phyloP scores from a whole-genome alignment of 352 stramenopile species.

The Pythium sp. region DNA sequence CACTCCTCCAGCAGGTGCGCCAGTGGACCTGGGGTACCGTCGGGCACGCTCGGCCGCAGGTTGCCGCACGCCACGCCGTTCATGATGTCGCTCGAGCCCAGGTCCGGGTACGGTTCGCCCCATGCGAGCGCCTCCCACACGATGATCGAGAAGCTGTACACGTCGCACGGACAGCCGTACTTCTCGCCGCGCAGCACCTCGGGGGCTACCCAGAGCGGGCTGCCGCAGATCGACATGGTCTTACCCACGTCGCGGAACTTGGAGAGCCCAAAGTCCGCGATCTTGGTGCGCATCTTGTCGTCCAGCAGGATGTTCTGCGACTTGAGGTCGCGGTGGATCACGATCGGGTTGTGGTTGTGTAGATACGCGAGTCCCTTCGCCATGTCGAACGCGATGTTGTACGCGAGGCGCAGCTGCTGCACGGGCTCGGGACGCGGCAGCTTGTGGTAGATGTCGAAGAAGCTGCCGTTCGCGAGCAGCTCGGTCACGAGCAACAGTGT shows the following conservation, averaged over 20 bases:
- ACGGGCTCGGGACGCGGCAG: slow-evolving; percentile 44
- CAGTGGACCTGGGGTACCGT: slow-evolving; percentile 53
- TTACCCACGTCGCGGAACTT: slow-evolving; percentile 87
- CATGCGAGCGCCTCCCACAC: slow-evolving; percentile 83
- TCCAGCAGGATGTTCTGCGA: slow-evolving; percentile 80
- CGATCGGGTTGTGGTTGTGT: slow-evolving; percentile 95
- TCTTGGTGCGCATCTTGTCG: slow-evolving; percentile 85
- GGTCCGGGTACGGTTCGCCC: slow-evolving; percentile 74
- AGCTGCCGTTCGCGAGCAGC: slow-evolving; percentile 81
- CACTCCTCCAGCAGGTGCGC: slow-evolving; percentile 70
- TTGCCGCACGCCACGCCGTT: slow-evolving; percentile 78
- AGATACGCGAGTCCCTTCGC: slow-evolving; percentile 95
- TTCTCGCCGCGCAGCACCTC: slow-evolving; percentile 82
- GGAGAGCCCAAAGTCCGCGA: slow-evolving; percentile 77
- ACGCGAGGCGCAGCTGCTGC: slow-evolving; percentile 63
- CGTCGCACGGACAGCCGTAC: slow-evolving; percentile 76
- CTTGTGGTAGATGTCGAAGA: slow-evolving; percentile 90
- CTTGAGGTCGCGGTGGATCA: slow-evolving; percentile 94
- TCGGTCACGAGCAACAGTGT: slow-evolving; percentile 96
- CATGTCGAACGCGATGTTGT: slow-evolving; percentile 87
- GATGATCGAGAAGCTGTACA: slow-evolving; percentile 90
- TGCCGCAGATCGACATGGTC: slow-evolving; percentile 85
- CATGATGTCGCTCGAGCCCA: slow-evolving; percentile 85
- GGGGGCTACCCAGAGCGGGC: slow-evolving; percentile 75
- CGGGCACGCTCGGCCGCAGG: slow-evolving; percentile 64